Evolutionary conservation across 2,329 filamentous ascomycete genomes (phyloP).

Genomic region (Teratosphaeria zuluensis): DNA sequence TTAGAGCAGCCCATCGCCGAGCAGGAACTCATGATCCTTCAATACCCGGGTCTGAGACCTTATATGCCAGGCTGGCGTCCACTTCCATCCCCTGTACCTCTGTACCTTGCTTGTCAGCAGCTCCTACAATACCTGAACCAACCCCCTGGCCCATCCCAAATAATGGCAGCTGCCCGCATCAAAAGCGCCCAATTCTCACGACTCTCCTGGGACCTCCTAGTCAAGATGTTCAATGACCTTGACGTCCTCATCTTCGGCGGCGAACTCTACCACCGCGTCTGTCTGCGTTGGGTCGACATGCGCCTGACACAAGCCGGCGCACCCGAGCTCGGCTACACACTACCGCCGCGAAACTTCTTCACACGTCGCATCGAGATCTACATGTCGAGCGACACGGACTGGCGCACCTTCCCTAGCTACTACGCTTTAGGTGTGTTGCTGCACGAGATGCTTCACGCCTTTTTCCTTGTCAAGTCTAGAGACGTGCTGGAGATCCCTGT

Average conservation of each 20-base stretch:
- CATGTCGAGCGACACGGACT: constrained; percentile 1
- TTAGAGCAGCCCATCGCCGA: neutral
- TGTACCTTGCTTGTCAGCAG: neutral
- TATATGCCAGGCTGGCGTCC: neutral
- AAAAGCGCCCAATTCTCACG: neutral
- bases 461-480: neutral
- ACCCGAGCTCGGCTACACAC: neutral
- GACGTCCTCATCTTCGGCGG: constrained; percentile 7
- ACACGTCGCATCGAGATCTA: neutral
- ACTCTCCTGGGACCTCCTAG: constrained; percentile 5
- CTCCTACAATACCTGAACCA: neutral
- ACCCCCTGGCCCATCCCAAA: neutral
- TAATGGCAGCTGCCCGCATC: neutral
- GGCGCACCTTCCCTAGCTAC: neutral
- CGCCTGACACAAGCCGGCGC: neutral
- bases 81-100: neutral
- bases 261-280: constrained; percentile 3
- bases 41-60: neutral
- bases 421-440: neutral
- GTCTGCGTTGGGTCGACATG: constrained; percentile 3
- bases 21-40: neutral
- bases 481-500: neutral
- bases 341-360: neutral
- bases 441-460: constrained; percentile 8
- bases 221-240: constrained; percentile 10